Percentiles rank a stretch among this genome's conserved stretches.
phyloP scores from a whole-genome alignment of 208 protist genomes.

The Leishmania tarentolae region DNA sequence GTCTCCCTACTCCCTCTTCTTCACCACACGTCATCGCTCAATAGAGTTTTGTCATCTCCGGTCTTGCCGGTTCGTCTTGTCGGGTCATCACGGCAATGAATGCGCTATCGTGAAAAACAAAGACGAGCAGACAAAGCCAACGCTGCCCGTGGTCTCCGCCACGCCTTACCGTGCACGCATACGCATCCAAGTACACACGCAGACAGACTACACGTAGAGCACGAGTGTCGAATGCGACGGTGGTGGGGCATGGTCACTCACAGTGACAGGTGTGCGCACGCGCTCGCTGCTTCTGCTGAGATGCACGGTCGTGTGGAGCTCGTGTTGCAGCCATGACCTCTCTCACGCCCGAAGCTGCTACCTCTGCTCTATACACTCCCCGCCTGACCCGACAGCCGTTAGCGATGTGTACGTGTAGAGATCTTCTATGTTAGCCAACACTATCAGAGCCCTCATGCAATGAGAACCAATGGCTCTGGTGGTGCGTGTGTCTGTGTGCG shows the following conservation, averaged over 20 bases:
- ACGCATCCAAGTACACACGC: too few relatives aligned
- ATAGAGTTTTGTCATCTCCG: not conserved
- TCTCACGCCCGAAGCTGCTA: not conserved
- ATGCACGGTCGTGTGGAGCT: not conserved
- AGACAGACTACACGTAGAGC: too few relatives aligned
- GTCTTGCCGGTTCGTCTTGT: not conserved
- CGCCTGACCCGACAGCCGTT: not conserved
- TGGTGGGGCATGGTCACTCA: not conserved
- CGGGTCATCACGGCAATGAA: not conserved
- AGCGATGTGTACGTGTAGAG: not conserved
- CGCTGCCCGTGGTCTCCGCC: not conserved
- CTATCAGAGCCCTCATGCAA: not conserved
- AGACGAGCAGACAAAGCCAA: not conserved
- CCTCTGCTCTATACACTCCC: not conserved
- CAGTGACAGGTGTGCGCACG: not conserved
- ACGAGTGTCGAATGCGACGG: not conserved
- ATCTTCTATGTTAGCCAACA: not conserved
- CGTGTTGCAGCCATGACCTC: not conserved
- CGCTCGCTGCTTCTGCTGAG: constrained; percentile 1
- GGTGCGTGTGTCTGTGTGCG: not conserved
- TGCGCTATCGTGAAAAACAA: not conserved
- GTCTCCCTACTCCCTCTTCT: not conserved
- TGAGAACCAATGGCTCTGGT: not conserved
- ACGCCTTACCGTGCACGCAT: not conserved
- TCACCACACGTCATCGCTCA: not conserved